A percentile compares a stretch with the other conserved stretches of the same genome.
Conservation (phyloP, 441 rosid genomes). For the Hura crepitans region DNA sequence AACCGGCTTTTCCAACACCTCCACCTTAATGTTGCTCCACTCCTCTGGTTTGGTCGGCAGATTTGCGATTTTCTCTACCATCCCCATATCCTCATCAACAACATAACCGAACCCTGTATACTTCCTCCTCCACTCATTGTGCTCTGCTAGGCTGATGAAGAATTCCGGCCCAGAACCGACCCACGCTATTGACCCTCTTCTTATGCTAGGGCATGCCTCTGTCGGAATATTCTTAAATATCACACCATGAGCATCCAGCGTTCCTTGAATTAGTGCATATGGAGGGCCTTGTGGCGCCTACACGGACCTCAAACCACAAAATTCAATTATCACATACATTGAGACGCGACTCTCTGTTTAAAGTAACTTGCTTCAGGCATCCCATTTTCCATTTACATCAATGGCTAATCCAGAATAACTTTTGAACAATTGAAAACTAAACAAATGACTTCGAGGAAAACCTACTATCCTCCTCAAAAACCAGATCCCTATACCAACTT, state of each 20-base stretch:
- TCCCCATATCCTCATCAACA: conserved; percentile 71
- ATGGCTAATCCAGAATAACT: neutral
- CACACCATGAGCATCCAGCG: conserved; percentile 65
- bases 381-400: neutral
- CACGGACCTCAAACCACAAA: conserved; percentile 8
- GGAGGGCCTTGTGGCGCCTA: conserved; percentile 79
- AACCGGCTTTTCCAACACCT: conserved; percentile 60
- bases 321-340: neutral
- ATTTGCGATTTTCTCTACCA: conserved; percentile 63
- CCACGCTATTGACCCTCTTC: conserved; percentile 90
- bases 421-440: neutral
- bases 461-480: neutral
- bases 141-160: conserved; percentile 84
- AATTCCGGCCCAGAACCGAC: conserved; percentile 87
- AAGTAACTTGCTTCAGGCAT: neutral
- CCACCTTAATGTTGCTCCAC: conserved; percentile 70
- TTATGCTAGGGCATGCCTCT: conserved; percentile 66
- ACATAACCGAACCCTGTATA: conserved; percentile 81
- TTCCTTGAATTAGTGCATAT: conserved; percentile 87
- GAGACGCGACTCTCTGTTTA: neutral
- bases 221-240: conserved; percentile 44
- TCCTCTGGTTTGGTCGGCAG: conserved; percentile 72
- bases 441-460: neutral
- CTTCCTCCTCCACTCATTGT: conserved; percentile 65
- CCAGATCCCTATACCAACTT: conserved; percentile 15